Base-by-base conservation (phyloP, 139 green algal genomes). In the Limnomonas spitsbergensis region DNA sequence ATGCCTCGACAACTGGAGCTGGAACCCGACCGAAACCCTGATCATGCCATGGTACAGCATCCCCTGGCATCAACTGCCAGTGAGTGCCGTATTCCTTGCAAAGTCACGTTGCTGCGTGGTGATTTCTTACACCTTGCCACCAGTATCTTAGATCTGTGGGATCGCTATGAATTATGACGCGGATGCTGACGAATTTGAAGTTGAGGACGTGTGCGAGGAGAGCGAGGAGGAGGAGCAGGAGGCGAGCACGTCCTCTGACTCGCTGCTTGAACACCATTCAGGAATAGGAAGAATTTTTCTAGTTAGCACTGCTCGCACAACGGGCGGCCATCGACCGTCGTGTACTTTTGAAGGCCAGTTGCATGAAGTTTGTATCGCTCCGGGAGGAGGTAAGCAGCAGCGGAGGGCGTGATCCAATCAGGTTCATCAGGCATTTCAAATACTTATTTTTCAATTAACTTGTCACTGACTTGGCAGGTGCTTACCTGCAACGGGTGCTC, bases 311-410 rank as follows among this genome's bases (percentile, higher is more conserved):
- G 77, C 40, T 31, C 72, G 72, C 3, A 68, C 69, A 14, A 40
- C 70, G 35, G 67, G 40, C 2, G 77, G 77, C 4, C 74, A 73
- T 26, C 40, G 77, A 29, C 77, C 77, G 9, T 78, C 68, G 2
- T 73, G 73, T 1, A 82, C 47, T 27, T 82, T 73, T 42, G 77
- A 82, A 24, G 77, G 77, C 32, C 40, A 47, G 32, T 40, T 82
- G 14, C 37, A 40, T 47, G 77, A 82, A 26, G 29, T 82, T n/a
- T 69, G 31, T 3, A 4, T 38, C 31, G 3, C 69, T 42, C 20
- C 36, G 2, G 34, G 31, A 36, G 69, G 69, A 56, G 34, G 3
- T 34, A 31, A 74, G 27, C 34, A 37, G 54, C 26, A 69, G 54
- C 54, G 4, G 24, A 69, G 27, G 4, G 54, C 7, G 26, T 29